Base-by-base conservation (phyloP, 495 filamentous ascomycete genomes). In the Talaromyces trachyspermus region DNA sequence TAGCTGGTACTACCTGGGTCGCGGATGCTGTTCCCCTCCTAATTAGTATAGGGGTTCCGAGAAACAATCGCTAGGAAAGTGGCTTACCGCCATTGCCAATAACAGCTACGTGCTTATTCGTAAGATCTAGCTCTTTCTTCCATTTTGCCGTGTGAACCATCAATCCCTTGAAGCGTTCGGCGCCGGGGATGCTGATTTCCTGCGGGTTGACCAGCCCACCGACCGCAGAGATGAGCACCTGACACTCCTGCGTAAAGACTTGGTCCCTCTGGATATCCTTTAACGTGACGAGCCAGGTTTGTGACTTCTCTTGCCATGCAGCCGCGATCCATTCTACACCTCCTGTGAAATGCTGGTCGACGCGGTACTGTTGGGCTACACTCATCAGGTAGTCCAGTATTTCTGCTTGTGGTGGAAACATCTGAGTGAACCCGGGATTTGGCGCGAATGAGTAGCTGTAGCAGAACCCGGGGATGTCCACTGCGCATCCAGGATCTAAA, bases 91-190 rank as follows among this genome's bases (percentile, higher is more conserved):
- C 65, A 40, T 62, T 71, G 8, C 79, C 79, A 46, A 83, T 76
- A 30, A 81, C 65, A 15, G 69, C 77, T 3, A 79, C 72, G 19
- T 72, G 67, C 50, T 81, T 82, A 49, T 68, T 65, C 10, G 60
- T 48, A 48, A 73, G 70, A 51, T 79, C 66, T 20, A 81, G 74
- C 4, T 64, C 54, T 25, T 70, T 55, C 25, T 78, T 70, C 80
- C 79, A 84, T 38, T 61, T 64, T 2, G 78, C 75, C 0, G 74
- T 79, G 46, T 84, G 80, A 36, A 82, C 63, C 12, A 81, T 54
- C 4, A 57, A 52, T 14, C 78, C 80, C 37, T 76, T 43, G 54
- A 79, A 82, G 12, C 26, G 46, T 6, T 74, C 56, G 9, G 67
- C 51, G 5, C 67, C 72, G 6, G 71, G 58, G 5, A 77, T 65